phyloP scores from a whole-genome alignment of 345 rosid species.

The Camelina sativa region DNA sequence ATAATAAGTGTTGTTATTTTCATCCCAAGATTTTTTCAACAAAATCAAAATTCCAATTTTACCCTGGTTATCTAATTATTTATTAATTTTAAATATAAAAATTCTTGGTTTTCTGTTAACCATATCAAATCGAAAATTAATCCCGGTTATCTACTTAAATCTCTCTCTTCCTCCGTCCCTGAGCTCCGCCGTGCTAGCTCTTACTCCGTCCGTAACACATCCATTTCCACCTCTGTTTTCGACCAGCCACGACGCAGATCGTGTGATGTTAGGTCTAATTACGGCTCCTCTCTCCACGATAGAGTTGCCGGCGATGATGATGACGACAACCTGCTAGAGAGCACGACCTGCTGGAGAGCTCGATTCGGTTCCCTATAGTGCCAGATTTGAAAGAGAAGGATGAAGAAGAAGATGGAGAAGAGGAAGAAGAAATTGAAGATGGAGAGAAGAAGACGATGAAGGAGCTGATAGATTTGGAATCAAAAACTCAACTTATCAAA shows the following conservation, averaged over 20 bases:
- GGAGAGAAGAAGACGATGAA: constrained; percentile 70
- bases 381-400: constrained; percentile 37
- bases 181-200: too few relatives aligned
- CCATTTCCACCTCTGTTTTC: too few relatives aligned
- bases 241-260: background rate
- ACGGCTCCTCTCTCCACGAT: background rate
- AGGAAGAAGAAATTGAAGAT: constrained; percentile 49
- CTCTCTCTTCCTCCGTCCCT: too few relatives aligned
- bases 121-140: too few relatives aligned
- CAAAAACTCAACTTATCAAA: background rate
- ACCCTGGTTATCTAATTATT: too few relatives aligned
- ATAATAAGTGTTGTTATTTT: too few relatives aligned
- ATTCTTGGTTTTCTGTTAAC: too few relatives aligned
- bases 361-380: constrained; percentile 36
- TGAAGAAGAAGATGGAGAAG: constrained; percentile 25
- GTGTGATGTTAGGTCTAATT: constrained; percentile 20
- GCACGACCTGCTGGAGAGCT: background rate
- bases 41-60: too few relatives aligned
- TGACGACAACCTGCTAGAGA: background rate
- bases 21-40: too few relatives aligned
- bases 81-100: too few relatives aligned
- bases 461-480: constrained; percentile 78
- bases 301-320: constrained; percentile 43
- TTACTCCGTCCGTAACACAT: too few relatives aligned
- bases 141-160: too few relatives aligned